phyloP scores from a whole-genome alignment of 2,329 filamentous ascomycete genomes.

The Rugonectria rugulosa region DNA sequence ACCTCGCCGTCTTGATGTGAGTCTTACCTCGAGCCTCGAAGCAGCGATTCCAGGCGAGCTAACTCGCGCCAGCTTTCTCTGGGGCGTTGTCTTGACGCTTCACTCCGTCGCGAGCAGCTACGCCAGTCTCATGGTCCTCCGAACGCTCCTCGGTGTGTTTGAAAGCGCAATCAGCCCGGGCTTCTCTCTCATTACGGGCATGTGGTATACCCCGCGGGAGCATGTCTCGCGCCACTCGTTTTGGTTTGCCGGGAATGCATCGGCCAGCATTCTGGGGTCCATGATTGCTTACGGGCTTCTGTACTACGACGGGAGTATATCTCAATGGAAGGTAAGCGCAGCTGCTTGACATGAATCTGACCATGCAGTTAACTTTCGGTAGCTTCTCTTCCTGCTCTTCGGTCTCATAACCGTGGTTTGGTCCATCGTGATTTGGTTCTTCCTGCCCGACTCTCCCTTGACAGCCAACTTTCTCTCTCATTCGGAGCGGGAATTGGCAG shows the following conservation, averaged over 20 bases:
- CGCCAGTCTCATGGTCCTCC: slow-evolving; percentile 20
- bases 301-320: not conserved
- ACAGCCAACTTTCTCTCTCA: not conserved
- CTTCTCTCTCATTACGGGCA: not conserved
- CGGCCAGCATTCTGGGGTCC: not conserved
- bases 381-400: not conserved
- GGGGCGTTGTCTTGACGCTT: slow-evolving; percentile 19
- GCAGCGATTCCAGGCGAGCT: no score
- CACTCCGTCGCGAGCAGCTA: slow-evolving; percentile 15
- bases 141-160: slow-evolving; percentile 21
- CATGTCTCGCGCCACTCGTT: not conserved
- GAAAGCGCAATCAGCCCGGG: slow-evolving; percentile 4
- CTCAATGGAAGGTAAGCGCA: no score
- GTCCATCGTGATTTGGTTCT: not conserved
- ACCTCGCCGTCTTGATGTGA: not conserved
- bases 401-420: not conserved
- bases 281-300: not conserved
- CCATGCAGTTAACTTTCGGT: not conserved
- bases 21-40: no score
- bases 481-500: no score
- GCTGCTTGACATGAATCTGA: no score
- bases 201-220: not conserved
- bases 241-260: not conserved
- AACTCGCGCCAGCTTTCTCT: no score
- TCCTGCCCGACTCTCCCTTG: not conserved